These are phyloP conservation scores for Dioszegia aurantiaca DNA, from an alignment of 768 basidiomycete species.

Conservation along the genomic window DNA sequence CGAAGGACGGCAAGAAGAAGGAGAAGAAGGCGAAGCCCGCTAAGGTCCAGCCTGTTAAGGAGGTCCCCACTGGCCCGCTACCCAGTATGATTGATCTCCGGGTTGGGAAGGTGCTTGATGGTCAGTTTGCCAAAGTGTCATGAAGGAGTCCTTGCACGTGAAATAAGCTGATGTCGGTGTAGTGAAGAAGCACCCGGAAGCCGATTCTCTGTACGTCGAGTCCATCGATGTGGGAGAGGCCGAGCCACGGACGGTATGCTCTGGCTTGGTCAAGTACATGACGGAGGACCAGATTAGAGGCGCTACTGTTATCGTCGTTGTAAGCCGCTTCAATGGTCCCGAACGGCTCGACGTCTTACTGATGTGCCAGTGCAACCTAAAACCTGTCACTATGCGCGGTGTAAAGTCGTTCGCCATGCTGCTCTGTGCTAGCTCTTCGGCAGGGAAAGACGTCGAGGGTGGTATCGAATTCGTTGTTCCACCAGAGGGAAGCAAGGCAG, in stretches of 20 bases:
- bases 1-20: conserved; percentile 54
- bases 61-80: conserved; percentile 57
- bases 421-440: conserved; percentile 73
- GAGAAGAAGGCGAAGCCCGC: conserved; percentile 38
- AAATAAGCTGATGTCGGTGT: background rate
- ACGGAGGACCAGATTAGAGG: conserved; percentile 90
- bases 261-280: conserved; percentile 93
- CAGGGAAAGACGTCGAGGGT: conserved; percentile 67
- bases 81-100: conserved; percentile 97
- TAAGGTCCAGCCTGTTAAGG: conserved; percentile 25
- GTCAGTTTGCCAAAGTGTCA: conserved; percentile 56
- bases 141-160: background rate
- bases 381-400: conserved; percentile 94
- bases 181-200: conserved; percentile 97
- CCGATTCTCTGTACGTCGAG: conserved; percentile 95
- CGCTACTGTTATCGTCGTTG: conserved; percentile 77
- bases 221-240: conserved; percentile 94
- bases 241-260: conserved; percentile 92
- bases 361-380: conserved; percentile 59
- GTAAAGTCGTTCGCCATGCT: conserved; percentile 99
- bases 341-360: conserved; percentile 10
- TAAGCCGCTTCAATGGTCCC: too few species aligned
- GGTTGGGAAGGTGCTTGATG: conserved; percentile 86
- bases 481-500: conserved; percentile 77
- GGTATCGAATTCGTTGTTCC: conserved; percentile 91